A percentile compares a stretch with the other conserved stretches of the same genome.
Conservation (phyloP, 2,329 filamentous ascomycete species). For the Tolypocladium album region DNA sequence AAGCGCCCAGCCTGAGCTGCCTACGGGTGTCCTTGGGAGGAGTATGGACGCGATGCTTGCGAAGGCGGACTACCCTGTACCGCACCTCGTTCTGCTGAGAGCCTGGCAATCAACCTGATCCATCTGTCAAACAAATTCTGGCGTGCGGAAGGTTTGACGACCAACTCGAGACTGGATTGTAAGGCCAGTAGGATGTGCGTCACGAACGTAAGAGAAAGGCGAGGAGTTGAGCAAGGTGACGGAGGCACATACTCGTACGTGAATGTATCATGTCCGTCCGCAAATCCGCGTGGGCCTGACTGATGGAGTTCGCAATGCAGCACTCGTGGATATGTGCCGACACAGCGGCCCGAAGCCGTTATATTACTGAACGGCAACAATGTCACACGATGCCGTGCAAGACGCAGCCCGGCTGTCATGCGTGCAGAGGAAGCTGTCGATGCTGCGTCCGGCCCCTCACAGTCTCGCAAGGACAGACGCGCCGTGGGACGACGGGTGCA, state of each 20-base stretch:
- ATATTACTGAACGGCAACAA: neutral
- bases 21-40: neutral
- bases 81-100: neutral
- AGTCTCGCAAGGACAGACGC: neutral
- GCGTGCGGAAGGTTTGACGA: neutral
- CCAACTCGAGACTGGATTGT: too few relatives aligned
- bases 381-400: neutral
- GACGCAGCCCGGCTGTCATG: neutral
- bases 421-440: neutral
- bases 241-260: too few relatives aligned
- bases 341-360: neutral
- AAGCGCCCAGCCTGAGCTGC: neutral
- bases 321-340: neutral
- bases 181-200: neutral
- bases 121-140: neutral
- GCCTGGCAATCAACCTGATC: neutral
- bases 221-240: neutral
- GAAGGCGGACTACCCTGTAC: neutral
- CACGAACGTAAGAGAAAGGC: neutral
- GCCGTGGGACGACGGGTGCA: neutral
- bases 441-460: neutral
- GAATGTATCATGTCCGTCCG: too few relatives aligned
- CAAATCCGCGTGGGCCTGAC: neutral
- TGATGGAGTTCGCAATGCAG: neutral
- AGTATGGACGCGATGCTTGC: neutral